These are phyloP conservation scores for Colletotrichum sidae DNA, from an alignment of 2,329 filamentous ascomycete species.

Conservation along the genomic window DNA sequence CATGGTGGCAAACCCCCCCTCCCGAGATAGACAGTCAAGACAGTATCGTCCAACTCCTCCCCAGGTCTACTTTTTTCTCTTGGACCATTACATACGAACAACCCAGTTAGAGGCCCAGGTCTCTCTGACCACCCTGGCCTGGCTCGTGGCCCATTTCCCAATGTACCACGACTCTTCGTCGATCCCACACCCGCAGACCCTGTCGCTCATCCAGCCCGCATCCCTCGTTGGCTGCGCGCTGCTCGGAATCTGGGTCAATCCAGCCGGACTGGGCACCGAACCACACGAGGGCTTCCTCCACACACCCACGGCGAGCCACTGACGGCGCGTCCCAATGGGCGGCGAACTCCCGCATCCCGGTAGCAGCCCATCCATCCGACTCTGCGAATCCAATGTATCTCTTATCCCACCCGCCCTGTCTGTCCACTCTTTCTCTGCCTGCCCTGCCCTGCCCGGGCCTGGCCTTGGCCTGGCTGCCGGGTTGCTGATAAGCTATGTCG, in stretches of 20 bases:
- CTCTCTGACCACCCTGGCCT: conserved; percentile 14
- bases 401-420: neutral
- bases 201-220: conserved; percentile 28
- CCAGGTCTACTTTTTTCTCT: no score
- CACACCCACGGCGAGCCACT: conserved; percentile 11
- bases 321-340: conserved; percentile 5
- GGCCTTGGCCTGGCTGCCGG: conserved; percentile 18
- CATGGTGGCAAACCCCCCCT: conserved; percentile 10
- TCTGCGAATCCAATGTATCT: neutral
- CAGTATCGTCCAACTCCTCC: conserved; percentile 15
- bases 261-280: conserved; percentile 32
- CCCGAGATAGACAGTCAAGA: neutral
- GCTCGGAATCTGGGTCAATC: conserved; percentile 34
- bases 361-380: no score
- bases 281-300: conserved; percentile 31
- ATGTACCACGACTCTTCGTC: conserved; percentile 18
- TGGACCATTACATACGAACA: no score
- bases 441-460: conserved; percentile 7
- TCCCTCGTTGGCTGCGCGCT: conserved; percentile 25
- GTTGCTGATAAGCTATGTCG: conserved; percentile 38
- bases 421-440: neutral
- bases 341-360: conserved; percentile 13
- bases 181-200: conserved; percentile 25
- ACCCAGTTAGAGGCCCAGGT: conserved; percentile 2
- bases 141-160: conserved; percentile 11